Evolutionary conservation across 1,284 basidiomycete genomes (phyloP).

Genomic region (Puccinia novopanici): DNA sequence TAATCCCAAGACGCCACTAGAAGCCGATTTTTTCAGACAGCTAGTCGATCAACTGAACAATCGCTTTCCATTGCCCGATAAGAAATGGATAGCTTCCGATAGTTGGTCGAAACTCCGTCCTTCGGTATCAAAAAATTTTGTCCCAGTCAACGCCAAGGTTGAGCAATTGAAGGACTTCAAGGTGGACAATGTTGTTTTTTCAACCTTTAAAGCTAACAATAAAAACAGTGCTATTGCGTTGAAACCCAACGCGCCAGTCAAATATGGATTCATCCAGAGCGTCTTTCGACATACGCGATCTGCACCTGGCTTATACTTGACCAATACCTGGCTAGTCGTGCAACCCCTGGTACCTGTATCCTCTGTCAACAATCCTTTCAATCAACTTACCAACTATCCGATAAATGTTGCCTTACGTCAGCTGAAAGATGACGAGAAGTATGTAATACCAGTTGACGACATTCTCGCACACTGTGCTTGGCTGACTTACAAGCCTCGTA

Average conservation of each 20-base stretch:
- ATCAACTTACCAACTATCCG: neutral
- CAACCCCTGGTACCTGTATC: too few relatives aligned
- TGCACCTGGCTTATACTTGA: too few relatives aligned
- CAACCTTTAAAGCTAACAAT: too few relatives aligned
- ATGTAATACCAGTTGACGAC: neutral
- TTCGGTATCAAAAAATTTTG: neutral
- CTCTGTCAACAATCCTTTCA: too few relatives aligned
- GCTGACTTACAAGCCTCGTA: neutral
- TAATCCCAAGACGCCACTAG: neutral
- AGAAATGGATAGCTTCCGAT: slow-evolving; percentile 1
- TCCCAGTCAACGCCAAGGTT: neutral
- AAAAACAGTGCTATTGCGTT: too few relatives aligned
- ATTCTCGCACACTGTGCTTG: neutral
- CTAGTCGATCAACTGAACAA: neutral
- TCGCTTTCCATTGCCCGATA: neutral
- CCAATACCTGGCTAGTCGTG: too few relatives aligned
- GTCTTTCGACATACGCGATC: too few relatives aligned
- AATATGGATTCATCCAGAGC: too few relatives aligned
- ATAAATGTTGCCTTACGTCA: neutral
- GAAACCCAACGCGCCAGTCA: too few relatives aligned
- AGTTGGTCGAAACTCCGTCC: neutral
- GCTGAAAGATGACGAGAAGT: neutral
- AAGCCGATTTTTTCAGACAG: neutral
- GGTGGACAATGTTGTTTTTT: too few relatives aligned
- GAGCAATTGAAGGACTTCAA: neutral